A percentile compares a stretch with the other conserved stretches of the same genome.
phyloP scores from a whole-genome alignment of 2,329 filamentous ascomycete genomes.

The Blastomyces gilchristii region DNA sequence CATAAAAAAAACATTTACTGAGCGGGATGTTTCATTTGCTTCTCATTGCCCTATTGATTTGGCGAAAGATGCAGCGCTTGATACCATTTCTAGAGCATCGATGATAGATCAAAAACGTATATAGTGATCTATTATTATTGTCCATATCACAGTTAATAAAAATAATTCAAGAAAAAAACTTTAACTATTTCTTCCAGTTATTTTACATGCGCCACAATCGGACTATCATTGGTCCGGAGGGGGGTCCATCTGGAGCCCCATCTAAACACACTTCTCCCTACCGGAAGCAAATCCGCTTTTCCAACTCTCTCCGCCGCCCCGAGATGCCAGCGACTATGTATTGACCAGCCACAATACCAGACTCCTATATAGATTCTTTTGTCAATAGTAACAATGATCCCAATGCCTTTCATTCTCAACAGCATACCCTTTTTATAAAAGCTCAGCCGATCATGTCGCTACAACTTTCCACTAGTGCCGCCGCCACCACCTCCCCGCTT shows the following conservation, averaged over 20 bases:
- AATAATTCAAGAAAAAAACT: background rate
- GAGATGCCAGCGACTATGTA: background rate
- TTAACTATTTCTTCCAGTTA: too few species aligned
- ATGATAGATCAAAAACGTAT: background rate
- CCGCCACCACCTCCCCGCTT: slow-evolving; percentile 2
- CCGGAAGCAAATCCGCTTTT: too few species aligned
- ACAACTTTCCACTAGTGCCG: slow-evolving; percentile 5
- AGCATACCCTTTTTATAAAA: background rate
- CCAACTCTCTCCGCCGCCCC: background rate
- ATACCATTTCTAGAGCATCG: background rate
- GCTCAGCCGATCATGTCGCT: background rate
- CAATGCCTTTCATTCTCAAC: background rate
- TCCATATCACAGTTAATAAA: background rate
- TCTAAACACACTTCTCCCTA: too few species aligned
- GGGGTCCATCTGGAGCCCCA: too few species aligned
- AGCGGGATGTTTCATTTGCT: background rate
- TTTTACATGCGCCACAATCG: too few species aligned
- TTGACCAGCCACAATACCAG: background rate
- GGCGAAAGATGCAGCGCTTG: background rate
- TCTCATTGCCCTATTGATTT: background rate
- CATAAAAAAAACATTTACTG: background rate
- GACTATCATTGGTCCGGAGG: too few species aligned
- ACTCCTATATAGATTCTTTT: background rate
- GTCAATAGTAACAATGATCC: background rate
- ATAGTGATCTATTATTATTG: background rate